Evolutionary conservation across 495 filamentous ascomycete species (phyloP).

Genomic region (Xylaria cubensis): DNA sequence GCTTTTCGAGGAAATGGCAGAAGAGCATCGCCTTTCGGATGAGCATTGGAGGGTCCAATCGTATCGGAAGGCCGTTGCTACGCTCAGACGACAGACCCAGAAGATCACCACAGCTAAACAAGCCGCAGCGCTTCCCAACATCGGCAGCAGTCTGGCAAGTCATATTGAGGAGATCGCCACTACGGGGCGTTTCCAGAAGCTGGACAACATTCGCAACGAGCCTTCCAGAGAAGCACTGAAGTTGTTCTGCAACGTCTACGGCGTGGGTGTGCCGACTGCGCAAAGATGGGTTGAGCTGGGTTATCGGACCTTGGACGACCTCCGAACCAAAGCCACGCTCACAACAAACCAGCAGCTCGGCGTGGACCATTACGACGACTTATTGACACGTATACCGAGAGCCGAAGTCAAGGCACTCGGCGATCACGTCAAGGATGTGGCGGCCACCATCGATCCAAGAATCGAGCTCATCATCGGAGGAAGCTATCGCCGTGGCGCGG

Average conservation of each 20-base stretch:
- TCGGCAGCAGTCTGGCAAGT: constrained; percentile 77
- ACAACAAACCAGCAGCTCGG: constrained; percentile 78
- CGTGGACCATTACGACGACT: constrained; percentile 81
- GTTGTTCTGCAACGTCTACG: constrained; percentile 79
- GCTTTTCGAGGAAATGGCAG: constrained; percentile 80
- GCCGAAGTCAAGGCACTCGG: constrained; percentile 76
- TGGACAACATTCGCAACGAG: constrained; percentile 72
- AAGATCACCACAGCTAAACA: constrained; percentile 73
- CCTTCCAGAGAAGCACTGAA: constrained; percentile 67
- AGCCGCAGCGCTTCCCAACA: constrained; percentile 70
- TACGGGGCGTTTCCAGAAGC: constrained; percentile 75
- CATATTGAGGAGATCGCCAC: constrained; percentile 91
- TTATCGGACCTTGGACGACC: constrained; percentile 74
- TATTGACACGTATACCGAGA: constrained; percentile 82
- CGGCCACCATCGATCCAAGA: constrained; percentile 63
- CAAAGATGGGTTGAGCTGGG: constrained; percentile 81
- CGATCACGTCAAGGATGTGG: constrained; percentile 66
- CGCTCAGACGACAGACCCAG: constrained; percentile 68
- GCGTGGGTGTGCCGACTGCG: constrained; percentile 74
- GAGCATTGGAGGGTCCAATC: constrained; percentile 84
- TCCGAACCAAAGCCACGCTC: constrained; percentile 68
- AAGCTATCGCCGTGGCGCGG: constrained; percentile 83
- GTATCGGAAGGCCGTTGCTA: constrained; percentile 81
- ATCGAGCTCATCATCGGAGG: constrained; percentile 76
- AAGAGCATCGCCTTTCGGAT: constrained; percentile 75